Evolutionary conservation across 768 basidiomycete species (phyloP), one percentile per base, ranked within the genome.

Genomic region (Kwoniella pini): DNA sequence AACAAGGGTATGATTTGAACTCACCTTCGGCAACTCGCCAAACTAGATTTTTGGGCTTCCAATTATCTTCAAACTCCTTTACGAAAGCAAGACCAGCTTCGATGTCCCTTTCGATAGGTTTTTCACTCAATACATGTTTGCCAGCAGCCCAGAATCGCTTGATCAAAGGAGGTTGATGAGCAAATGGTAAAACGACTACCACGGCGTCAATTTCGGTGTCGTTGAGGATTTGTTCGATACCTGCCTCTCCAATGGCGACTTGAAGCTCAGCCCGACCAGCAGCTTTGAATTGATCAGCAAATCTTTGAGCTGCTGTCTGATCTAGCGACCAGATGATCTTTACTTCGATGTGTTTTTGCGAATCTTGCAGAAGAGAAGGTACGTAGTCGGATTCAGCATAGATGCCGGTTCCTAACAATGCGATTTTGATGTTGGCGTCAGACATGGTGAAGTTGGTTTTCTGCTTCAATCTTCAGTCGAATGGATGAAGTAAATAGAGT

Each of bases 91-190:
- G 43, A n/a, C 43, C 43, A 44, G 43, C 43, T 19, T 44, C 21
- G 15, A 44, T 19, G 21, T 44, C 43, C 21, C 43, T 13, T 22
- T 44, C 43, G 21, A 44, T 44, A 11, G 43, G 43, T 10, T 44
- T 44, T 19, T 44, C 43, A 22, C 43, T 44, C 43, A 44, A 44
- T 13, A 44, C 43, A 44, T 44, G 43, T 22, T 44, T 44, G 22
- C 43, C 43, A n/a, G 43, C 43, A 13, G 43, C 43, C 43, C 43
- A 44, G 43, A 44, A 44, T 22, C 43, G 43, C 22, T 44, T 44
- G n/a, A 44, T 44, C 21, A 44, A 44, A 22, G 43, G 43, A 11
- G 43, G 43, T 44, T 44, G 43, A 22, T 19, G 22, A 19, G 43
- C 43, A 19, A 44, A 44, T 24, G 43, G 43, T 22, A 44, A 19